Conservation (phyloP, 257 asterid species). For the Primulina tabacum region DNA sequence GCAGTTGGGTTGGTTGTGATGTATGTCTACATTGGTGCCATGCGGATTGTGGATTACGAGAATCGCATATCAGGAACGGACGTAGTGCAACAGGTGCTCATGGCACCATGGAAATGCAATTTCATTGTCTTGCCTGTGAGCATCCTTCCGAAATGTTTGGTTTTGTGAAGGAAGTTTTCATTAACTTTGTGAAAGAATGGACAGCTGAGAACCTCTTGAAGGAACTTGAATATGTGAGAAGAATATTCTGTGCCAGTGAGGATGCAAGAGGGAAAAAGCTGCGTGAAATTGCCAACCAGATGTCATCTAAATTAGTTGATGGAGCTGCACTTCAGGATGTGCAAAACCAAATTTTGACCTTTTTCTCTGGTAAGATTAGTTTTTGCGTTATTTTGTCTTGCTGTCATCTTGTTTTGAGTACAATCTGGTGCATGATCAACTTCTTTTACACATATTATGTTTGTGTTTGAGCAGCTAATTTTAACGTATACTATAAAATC, state of each 20-base stretch:
- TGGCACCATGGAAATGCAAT: constrained; percentile 87
- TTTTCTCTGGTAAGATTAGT: constrained; percentile 57
- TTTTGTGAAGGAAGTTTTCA: constrained; percentile 92
- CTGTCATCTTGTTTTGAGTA: constrained; percentile 12
- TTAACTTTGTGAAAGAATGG: constrained; percentile 81
- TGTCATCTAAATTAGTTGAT: constrained; percentile 59
- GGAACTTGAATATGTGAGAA: constrained; percentile 80
- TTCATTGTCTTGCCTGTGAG: constrained; percentile 90
- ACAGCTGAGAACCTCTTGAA: constrained; percentile 68
- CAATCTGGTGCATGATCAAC: constrained; percentile 9
- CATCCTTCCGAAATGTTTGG: constrained; percentile 99
- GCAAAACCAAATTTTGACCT: constrained; percentile 53
- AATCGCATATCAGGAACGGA: constrained; percentile 77
- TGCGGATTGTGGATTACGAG: constrained; percentile 88
- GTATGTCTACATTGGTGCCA: constrained; percentile 99
- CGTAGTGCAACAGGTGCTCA: constrained; percentile 57
- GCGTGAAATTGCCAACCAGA: constrained; percentile 54
- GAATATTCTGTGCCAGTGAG: constrained; percentile 65
- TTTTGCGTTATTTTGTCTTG: constrained; percentile 5
- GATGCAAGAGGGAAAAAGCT: constrained; percentile 80
- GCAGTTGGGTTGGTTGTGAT: constrained; percentile 99
- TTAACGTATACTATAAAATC: constrained; percentile 8
- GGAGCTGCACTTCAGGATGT: constrained; percentile 63
- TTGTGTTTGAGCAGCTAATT: constrained; percentile 14
- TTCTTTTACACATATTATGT: not conserved